Evolutionary conservation across 2,329 filamentous ascomycete genomes (phyloP).

Genomic region (Aspergillus tamarii): DNA sequence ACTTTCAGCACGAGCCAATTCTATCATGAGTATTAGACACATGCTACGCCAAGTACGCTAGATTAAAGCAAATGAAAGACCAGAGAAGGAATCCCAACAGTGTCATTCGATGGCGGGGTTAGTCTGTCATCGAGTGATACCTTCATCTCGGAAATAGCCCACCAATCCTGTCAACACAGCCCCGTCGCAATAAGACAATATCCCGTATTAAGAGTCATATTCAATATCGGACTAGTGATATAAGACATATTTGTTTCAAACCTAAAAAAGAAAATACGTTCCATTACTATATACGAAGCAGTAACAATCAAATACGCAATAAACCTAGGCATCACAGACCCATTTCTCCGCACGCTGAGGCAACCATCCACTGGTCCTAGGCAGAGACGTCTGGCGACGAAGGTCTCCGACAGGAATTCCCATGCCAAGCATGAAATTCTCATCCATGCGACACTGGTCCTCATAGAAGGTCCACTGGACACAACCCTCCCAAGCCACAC

Average conservation of each 20-base stretch:
- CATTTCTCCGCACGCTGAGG: conserved; percentile 3
- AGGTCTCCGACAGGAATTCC: conserved; percentile 26
- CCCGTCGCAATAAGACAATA: not conserved
- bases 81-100: not conserved
- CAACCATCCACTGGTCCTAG: conserved; percentile 31
- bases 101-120: not conserved
- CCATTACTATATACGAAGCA: not conserved
- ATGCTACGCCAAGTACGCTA: no score
- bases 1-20: no score
- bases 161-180: not conserved
- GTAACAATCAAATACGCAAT: not conserved
- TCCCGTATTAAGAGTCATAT: not conserved
- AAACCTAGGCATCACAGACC: not conserved
- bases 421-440: conserved; percentile 26
- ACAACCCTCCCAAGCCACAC: conserved; percentile 27
- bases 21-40: no score
- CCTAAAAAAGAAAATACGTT: not conserved
- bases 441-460: conserved; percentile 32
- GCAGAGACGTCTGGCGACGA: conserved; percentile 27
- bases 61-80: not conserved
- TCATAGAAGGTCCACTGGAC: conserved; percentile 34
- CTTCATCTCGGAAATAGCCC: not conserved
- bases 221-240: not conserved
- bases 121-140: not conserved
- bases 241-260: not conserved